Conservation (phyloP, 257 asterid genomes). For the Forsythia suspensa region DNA sequence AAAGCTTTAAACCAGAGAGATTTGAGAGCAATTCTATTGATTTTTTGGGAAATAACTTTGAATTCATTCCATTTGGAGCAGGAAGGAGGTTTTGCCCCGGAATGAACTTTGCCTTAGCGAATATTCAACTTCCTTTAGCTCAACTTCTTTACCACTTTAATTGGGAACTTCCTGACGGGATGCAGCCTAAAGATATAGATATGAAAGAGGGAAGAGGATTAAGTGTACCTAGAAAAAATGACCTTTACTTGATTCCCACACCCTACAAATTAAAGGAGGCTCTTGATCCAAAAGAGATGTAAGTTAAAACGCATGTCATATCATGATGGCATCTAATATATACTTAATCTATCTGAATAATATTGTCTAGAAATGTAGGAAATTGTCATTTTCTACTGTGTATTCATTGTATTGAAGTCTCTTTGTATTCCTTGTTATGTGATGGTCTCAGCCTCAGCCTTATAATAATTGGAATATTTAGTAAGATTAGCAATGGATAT, state of each 20-base stretch:
- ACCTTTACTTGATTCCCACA: conserved; percentile 15
- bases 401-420: too few relatives aligned
- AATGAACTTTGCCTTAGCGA: conserved; percentile 12
- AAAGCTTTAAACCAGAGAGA: conserved; percentile 24
- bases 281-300: too few relatives aligned
- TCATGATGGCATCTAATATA: not conserved
- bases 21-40: conserved; percentile 20
- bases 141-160: conserved; percentile 17
- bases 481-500: too few relatives aligned
- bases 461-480: too few relatives aligned
- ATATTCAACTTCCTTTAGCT: conserved; percentile 19
- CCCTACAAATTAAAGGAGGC: not conserved
- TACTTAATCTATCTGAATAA: too few relatives aligned
- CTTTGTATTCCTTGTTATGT: not conserved
- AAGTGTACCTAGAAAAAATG: conserved; percentile 17
- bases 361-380: too few relatives aligned
- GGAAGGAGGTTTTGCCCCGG: conserved; percentile 30
- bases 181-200: not conserved
- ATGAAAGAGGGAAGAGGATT: conserved; percentile 5
- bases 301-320: not conserved
- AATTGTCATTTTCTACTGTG: too few relatives aligned
- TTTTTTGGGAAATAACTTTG: conserved; percentile 17
- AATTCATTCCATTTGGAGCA: conserved; percentile 26
- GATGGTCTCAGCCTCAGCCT: not conserved
- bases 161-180: conserved; percentile 16